These are phyloP conservation scores for Suillus brevipes DNA, from an alignment of 768 basidiomycete genomes.

Conservation along the genomic window DNA sequence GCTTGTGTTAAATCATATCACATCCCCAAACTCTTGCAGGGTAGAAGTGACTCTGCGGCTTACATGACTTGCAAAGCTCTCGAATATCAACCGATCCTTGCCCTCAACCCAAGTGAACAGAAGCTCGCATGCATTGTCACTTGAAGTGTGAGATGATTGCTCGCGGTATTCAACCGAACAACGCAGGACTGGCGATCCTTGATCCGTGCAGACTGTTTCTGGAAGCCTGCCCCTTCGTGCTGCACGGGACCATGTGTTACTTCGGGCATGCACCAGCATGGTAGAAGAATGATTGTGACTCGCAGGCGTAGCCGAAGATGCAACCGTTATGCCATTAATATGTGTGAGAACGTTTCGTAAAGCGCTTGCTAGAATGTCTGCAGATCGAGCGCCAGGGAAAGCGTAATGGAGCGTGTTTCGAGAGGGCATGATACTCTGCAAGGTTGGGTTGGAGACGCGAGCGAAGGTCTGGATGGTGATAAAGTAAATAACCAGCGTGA, in stretches of 20 bases:
- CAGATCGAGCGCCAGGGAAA: constrained; percentile 19
- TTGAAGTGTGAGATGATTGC: constrained; percentile 13
- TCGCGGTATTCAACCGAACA: constrained; percentile 28
- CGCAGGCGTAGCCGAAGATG: background rate
- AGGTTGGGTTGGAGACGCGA: constrained; percentile 38
- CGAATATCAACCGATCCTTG: constrained; percentile 54
- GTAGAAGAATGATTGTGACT: constrained; percentile 9
- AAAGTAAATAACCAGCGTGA: constrained; percentile 3
- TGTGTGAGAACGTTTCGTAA: constrained; percentile 35
- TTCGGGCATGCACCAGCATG: constrained; percentile 29
- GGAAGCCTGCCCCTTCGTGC: constrained; percentile 50
- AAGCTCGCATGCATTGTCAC: constrained; percentile 22
- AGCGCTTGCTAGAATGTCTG: constrained; percentile 12
- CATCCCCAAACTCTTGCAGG: background rate
- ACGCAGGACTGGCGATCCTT: constrained; percentile 17
- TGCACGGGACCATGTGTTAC: constrained; percentile 70
- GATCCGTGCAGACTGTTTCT: background rate
- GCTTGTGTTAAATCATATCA: background rate
- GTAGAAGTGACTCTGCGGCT: constrained; percentile 43
- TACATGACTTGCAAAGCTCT: constrained; percentile 69
- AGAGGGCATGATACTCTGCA: constrained; percentile 56
- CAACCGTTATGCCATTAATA: constrained; percentile 32
- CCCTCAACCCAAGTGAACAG: constrained; percentile 57
- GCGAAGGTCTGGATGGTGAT: constrained; percentile 36
- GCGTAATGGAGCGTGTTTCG: constrained; percentile 56